Evolutionary conservation across 2,329 filamentous ascomycete species (phyloP).

Genomic region (Penicillium sp.): DNA sequence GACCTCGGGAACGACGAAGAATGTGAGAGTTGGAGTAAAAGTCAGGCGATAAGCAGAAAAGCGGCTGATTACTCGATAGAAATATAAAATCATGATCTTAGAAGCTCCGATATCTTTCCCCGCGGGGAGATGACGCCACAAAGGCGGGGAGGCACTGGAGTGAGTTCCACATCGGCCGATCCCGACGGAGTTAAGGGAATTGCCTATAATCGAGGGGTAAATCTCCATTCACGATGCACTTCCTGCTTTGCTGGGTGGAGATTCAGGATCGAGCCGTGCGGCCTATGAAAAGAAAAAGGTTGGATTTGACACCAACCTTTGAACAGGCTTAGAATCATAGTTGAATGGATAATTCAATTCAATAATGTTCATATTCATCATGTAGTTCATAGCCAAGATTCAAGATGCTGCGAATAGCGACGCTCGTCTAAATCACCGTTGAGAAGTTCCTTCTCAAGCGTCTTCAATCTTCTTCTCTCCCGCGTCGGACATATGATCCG

Average conservation of each 20-base stretch:
- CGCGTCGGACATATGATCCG: constrained; percentile 14
- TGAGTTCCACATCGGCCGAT: not conserved
- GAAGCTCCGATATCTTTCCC: not conserved
- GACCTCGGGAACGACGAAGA: no score
- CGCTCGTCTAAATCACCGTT: not conserved
- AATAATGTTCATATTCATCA: no score
- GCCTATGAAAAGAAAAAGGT: no score
- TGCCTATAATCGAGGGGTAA: not conserved
- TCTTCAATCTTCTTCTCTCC: constrained; percentile 21
- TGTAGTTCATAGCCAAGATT: not conserved
- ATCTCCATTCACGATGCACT: not conserved
- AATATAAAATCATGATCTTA: constrained; percentile 1
- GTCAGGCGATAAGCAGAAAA: not conserved
- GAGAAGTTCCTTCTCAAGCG: not conserved
- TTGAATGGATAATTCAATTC: no score
- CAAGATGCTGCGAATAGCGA: not conserved
- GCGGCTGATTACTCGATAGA: constrained; percentile 12
- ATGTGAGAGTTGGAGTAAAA: no score
- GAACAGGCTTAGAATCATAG: no score
- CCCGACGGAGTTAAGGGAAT: not conserved
- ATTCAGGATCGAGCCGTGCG: no score
- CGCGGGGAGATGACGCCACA: not conserved
- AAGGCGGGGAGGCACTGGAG: not conserved
- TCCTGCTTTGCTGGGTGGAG: no score
- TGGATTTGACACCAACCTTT: no score